A percentile compares a stretch with the other conserved stretches of the same genome.
These are phyloP conservation scores for Cercophora sp. DNA, from an alignment of 495 filamentous ascomycete species.

Conservation along the genomic window DNA sequence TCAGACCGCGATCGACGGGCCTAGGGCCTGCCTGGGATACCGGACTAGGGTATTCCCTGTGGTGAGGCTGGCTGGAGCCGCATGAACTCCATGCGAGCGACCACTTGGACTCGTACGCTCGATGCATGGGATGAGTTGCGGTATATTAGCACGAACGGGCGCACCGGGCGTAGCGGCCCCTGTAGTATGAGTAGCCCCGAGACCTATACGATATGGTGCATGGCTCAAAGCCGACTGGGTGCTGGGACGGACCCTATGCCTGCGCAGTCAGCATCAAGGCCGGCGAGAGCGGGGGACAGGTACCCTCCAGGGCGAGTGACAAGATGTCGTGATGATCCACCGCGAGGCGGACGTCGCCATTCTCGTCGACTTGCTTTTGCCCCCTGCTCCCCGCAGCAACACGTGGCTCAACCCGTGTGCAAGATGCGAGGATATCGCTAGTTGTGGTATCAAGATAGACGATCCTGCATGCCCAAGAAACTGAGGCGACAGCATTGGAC, in stretches of 20 bases:
- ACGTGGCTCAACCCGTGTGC: too few species aligned
- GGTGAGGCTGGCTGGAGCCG: background rate
- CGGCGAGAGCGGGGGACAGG: background rate
- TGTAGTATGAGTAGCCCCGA: too few species aligned
- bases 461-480: background rate
- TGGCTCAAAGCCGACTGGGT: too few species aligned
- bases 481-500: background rate
- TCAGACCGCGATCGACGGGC: background rate
- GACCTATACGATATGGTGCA: too few species aligned
- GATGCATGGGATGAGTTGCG: background rate
- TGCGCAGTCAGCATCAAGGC: background rate
- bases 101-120: background rate
- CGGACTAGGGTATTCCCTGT: background rate
- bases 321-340: background rate
- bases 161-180: background rate
- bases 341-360: background rate
- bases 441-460: background rate
- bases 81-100: background rate
- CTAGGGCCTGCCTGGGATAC: background rate
- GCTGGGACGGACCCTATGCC: too few species aligned
- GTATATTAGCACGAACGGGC: background rate
- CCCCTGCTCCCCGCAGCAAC: too few species aligned
- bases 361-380: background rate
- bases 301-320: background rate
- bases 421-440: background rate